Evolutionary conservation across 352 stramenopile species (phyloP).

Genomic region (Phytophthora kernoviae): DNA sequence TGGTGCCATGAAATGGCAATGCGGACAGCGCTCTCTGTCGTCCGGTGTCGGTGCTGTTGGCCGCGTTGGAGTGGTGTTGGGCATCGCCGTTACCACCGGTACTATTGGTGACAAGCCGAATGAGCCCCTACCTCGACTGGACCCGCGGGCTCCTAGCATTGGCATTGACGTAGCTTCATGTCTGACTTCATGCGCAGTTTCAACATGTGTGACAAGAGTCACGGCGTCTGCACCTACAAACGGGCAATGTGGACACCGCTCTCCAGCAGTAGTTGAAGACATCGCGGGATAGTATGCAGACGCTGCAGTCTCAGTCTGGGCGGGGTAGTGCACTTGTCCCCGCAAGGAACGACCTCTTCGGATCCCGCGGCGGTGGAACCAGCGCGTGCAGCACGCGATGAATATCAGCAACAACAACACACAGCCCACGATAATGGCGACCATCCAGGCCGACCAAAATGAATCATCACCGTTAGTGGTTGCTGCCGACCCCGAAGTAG

Average conservation of each 20-base stretch:
- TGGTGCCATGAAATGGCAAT: slow-evolving; percentile 56
- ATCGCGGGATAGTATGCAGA: slow-evolving; percentile 20
- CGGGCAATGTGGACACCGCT: slow-evolving; percentile 67
- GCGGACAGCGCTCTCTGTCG: slow-evolving; percentile 61
- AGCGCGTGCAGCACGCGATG: slow-evolving; percentile 42
- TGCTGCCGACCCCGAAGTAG: slow-evolving; percentile 36
- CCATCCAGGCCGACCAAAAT: slow-evolving; percentile 69
- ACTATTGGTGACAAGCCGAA: slow-evolving; percentile 30
- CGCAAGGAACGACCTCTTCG: slow-evolving; percentile 5
- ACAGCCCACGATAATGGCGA: slow-evolving; percentile 48
- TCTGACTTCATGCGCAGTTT: slow-evolving; percentile 40
- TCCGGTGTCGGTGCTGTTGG: slow-evolving; percentile 11
- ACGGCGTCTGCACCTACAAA: slow-evolving; percentile 56
- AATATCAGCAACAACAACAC: slow-evolving; percentile 60
- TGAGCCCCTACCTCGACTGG: slow-evolving; percentile 20
- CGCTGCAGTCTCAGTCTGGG: slow-evolving; percentile 9
- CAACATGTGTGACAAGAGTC: slow-evolving; percentile 71
- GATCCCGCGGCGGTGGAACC: slow-evolving; percentile 31
- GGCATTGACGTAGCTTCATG: slow-evolving; percentile 10
- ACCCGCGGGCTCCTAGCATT: slow-evolving; percentile 19
- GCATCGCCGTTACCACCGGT: slow-evolving; percentile 23
- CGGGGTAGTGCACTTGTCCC: slow-evolving; percentile 18
- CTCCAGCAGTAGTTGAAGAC: slow-evolving; percentile 19
- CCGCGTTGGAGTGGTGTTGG: slow-evolving; percentile 7
- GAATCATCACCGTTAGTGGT: slow-evolving; percentile 20